A percentile compares a stretch with the other conserved stretches of the same genome.
These are phyloP conservation scores for Dipodascopsis uninucleata DNA, from an alignment of 805 yeast species.

Conservation along the genomic window DNA sequence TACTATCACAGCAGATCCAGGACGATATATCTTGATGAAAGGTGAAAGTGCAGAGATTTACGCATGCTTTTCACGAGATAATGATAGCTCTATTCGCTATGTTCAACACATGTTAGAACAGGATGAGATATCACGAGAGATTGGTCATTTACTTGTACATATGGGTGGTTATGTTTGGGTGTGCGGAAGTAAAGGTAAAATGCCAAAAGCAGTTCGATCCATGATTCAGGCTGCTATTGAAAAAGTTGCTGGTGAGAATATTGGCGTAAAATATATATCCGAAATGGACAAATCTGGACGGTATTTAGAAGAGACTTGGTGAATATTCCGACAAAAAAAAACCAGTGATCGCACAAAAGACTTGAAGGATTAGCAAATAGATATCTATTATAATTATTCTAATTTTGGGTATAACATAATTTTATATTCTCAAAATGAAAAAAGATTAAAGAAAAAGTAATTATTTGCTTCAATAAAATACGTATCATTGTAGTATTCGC, in stretches of 20 bases:
- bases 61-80: conserved; percentile 43
- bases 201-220: conserved; percentile 87
- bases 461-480: too few species aligned
- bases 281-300: conserved; percentile 58
- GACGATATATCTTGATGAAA: conserved; percentile 1
- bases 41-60: not conserved
- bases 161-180: conserved; percentile 63
- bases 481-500: too few species aligned
- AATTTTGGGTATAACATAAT: too few species aligned
- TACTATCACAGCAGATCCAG: conserved; percentile 36
- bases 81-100: conserved; percentile 23
- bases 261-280: conserved; percentile 43
- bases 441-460: too few species aligned
- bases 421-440: too few species aligned
- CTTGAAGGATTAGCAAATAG: too few species aligned
- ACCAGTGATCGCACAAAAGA: not conserved
- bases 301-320: conserved; percentile 87
- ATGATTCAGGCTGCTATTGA: conserved; percentile 55
- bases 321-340: too few species aligned
- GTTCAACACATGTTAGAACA: conserved; percentile 13
- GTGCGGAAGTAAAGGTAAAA: conserved; percentile 91
- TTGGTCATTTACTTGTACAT: conserved; percentile 53
- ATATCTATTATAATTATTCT: too few species aligned
- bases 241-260: not conserved
- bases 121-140: conserved; percentile 21